These are phyloP conservation scores for Heterobasidion occidentale DNA, from an alignment of 1,284 basidiomycete species.

Conservation along the genomic window DNA sequence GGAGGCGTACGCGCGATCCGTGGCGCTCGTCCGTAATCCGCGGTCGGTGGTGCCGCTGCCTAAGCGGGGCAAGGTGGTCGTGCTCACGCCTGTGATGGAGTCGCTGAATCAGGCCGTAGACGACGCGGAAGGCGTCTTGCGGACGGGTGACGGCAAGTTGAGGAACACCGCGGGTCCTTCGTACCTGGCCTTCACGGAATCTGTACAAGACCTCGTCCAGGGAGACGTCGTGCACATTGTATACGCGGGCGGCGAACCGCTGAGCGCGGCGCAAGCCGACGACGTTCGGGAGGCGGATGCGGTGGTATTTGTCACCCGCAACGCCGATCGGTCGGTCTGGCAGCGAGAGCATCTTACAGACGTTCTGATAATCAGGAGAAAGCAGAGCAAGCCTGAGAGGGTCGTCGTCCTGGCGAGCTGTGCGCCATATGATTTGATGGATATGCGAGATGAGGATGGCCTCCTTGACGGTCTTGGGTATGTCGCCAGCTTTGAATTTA, in stretches of 20 bases:
- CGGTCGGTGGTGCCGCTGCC: slow-evolving; percentile 27
- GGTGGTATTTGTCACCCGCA: slow-evolving; percentile 49
- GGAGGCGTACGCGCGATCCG: slow-evolving; percentile 38
- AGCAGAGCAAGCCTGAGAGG: slow-evolving; percentile 6
- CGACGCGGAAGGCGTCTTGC: slow-evolving; percentile 38
- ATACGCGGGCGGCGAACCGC: slow-evolving; percentile 26
- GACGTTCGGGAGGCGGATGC: slow-evolving; percentile 17
- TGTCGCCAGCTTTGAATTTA: slow-evolving; percentile 53
- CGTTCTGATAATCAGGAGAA: slow-evolving; percentile 16
- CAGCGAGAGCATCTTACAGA: slow-evolving; percentile 37
- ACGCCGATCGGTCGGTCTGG: slow-evolving; percentile 47
- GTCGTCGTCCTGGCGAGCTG: slow-evolving; percentile 49
- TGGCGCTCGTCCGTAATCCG: slow-evolving; percentile 37
- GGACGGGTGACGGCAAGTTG: slow-evolving; percentile 33
- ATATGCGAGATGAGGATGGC: slow-evolving; percentile 15
- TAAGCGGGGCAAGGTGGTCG: slow-evolving; percentile 21
- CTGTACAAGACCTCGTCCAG: slow-evolving; percentile 25
- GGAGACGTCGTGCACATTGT: slow-evolving; percentile 35
- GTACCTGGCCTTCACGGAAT: slow-evolving; percentile 39
- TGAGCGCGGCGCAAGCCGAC: slow-evolving; percentile 13
- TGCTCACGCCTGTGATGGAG: slow-evolving; percentile 51
- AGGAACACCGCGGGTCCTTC: slow-evolving; percentile 50
- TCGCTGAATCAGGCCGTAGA: slow-evolving; percentile 57
- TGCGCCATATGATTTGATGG: slow-evolving; percentile 49
- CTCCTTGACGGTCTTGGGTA: slow-evolving; percentile 16